Evolutionary conservation across 345 rosid genomes (phyloP).

Genomic region (Hibiscus tridactylites): DNA sequence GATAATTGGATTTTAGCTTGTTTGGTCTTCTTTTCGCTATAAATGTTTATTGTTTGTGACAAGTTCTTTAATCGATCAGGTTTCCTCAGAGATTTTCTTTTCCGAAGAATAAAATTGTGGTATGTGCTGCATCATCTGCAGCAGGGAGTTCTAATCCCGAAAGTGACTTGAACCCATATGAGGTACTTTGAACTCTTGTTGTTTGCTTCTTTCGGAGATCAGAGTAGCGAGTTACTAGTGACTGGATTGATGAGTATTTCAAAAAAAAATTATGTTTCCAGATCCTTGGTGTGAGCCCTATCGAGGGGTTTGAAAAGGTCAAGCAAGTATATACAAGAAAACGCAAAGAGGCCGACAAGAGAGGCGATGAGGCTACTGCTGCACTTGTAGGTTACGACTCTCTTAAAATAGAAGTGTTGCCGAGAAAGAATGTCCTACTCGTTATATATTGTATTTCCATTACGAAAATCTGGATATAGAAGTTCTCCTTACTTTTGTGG

Average conservation of each 20-base stretch:
- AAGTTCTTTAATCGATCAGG: conserved; percentile 21
- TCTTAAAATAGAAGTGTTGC: background rate
- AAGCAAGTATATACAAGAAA: conserved; percentile 59
- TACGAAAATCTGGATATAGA: background rate
- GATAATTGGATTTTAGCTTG: background rate
- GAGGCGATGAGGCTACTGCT: conserved; percentile 76
- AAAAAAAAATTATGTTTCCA: conserved; percentile 17
- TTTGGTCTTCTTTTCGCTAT: background rate
- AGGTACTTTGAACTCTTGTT: conserved; percentile 33
- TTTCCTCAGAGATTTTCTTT: conserved; percentile 23
- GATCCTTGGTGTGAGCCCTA: conserved; percentile 86
- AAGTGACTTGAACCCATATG: conserved; percentile 68
- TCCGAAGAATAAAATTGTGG: conserved; percentile 30
- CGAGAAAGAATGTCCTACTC: background rate
- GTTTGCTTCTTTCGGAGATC: background rate
- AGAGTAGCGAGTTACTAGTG: background rate
- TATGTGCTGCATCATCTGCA: conserved; percentile 60
- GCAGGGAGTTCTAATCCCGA: conserved; percentile 66
- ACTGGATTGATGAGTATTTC: background rate
- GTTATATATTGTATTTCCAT: background rate
- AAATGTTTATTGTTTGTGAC: background rate
- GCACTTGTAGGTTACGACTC: conserved; percentile 45
- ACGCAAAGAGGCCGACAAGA: conserved; percentile 76
- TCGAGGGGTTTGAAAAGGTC: conserved; percentile 74
- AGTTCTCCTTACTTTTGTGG: conserved; percentile 2